Evolutionary conservation across 179 eudicot genomes (phyloP).

Genomic region (Spinacia oleracea): DNA sequence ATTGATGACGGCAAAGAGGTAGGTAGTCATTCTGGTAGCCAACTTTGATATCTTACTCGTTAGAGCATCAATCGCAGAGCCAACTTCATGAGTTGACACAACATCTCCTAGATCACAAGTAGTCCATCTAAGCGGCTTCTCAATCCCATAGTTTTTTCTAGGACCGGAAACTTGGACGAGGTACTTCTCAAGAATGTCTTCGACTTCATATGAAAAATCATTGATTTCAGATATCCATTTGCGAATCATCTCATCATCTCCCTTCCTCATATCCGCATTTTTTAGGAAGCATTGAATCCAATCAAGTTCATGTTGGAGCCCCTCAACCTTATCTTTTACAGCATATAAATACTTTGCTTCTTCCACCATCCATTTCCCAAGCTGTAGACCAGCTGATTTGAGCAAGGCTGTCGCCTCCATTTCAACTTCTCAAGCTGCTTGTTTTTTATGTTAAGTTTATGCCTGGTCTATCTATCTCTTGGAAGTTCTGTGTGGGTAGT

Average conservation of each 20-base stretch:
- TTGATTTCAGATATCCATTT: constrained; percentile 12
- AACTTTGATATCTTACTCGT: constrained; percentile 8
- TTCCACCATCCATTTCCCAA: constrained; percentile 14
- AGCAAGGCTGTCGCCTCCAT: constrained; percentile 7
- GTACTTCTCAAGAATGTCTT: constrained; percentile 19
- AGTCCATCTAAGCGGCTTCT: not conserved
- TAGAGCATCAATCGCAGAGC: not conserved
- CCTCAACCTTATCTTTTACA: constrained; percentile 16
- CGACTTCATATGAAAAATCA: constrained; percentile 17
- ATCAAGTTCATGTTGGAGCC: constrained; percentile 18
- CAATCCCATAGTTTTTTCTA: not conserved
- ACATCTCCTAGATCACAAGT: not conserved
- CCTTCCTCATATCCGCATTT: not conserved
- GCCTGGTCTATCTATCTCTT: too few species aligned
- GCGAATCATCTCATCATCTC: not conserved
- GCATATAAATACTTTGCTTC: not conserved
- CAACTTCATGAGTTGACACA: constrained; percentile 4
- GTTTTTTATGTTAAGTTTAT: too few species aligned
- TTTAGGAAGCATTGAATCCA: constrained; percentile 10
- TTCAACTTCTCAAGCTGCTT: not conserved
- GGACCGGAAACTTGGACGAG: constrained; percentile 7
- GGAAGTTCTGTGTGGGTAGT: too few species aligned
- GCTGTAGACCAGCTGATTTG: not conserved
- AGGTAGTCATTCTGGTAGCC: not conserved
- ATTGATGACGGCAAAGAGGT: not conserved